Base-by-base conservation (phyloP, 345 rosid genomes). In the Eucalyptus cloeziana region DNA sequence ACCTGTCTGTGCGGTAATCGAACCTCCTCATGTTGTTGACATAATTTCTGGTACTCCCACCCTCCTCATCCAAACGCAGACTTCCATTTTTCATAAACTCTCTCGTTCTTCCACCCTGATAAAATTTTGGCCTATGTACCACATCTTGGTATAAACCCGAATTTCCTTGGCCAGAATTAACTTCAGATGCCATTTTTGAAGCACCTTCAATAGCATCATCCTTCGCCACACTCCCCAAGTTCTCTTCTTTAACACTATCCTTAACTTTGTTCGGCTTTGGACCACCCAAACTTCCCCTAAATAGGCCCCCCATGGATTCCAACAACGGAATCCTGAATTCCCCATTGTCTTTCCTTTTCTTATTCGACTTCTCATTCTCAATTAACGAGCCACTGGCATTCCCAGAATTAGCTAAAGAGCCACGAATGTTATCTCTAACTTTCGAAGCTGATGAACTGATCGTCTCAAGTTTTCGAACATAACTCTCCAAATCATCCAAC, bases 401-500 rank as follows among this genome's bases (percentile, higher is more conserved):
- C 49, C 91, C 94, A 40, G 87, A 79, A 87, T 85, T 25, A 86
- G 89, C 92, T 67, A 90, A n/a, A 50, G 89, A 87, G 40, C 87
- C 91, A 88, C 90, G 89, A n/a, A 90, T 89, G 45, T 51, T 49
- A 90, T 86, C 89, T 92, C 95, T 92, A 60, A 92, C 93, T 89
- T 89, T 89, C 44, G 81, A 91, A 87, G 94, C 93, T 4, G 90
- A 92, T 24, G 85, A 56, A 90, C 92, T 90, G 60, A 95, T 91
- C 7, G 93, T 91, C 89, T 95, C 93, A 33, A 95, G 89, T 33
- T 89, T 92, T 90, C 85, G 81, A 67, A 91, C 91, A 90, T 90
- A 95, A 86, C 86, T 91, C 86, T 93, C 92, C 90, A 94, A 90
- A 90, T 94, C 96, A 86, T 45, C 40, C 49, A 89, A 12, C 58